Percentiles rank a stretch among this genome's conserved stretches.
phyloP scores from a whole-genome alignment of 768 basidiomycete genomes.

The Agrocybe pediades region DNA sequence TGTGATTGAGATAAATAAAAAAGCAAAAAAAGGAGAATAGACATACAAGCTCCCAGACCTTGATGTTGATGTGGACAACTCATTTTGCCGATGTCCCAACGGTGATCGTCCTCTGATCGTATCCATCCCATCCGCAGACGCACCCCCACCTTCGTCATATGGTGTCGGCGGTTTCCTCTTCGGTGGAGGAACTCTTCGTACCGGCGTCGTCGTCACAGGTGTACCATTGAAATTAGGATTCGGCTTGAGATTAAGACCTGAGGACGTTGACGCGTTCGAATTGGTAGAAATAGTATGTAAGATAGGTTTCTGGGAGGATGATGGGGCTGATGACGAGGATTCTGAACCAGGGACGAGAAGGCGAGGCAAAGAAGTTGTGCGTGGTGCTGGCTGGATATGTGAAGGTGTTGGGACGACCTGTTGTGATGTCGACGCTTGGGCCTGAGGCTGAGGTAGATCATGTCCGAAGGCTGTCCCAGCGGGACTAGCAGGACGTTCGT shows the following conservation, averaged over 20 bases:
- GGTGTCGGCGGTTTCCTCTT: slow-evolving; percentile 20
- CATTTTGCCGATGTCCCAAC: slow-evolving; percentile 15
- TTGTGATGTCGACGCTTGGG: background rate
- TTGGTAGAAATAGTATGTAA: background rate
- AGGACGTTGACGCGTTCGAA: slow-evolving; percentile 2
- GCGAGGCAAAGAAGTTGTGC: slow-evolving; percentile 19
- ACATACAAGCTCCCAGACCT: slow-evolving; percentile 18
- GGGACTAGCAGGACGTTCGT: slow-evolving; percentile 37
- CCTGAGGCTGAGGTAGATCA: background rate
- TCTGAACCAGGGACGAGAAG: background rate
- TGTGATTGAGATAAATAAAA: background rate
- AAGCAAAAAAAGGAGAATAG: background rate
- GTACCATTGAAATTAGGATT: background rate
- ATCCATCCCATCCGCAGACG: background rate
- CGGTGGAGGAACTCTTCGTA: slow-evolving; percentile 17
- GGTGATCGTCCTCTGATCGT: background rate
- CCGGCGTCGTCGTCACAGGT: background rate
- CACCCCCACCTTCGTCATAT: slow-evolving; percentile 6
- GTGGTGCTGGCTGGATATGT: slow-evolving; percentile 15
- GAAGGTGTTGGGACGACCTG: slow-evolving; percentile 4
- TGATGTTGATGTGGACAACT: slow-evolving; percentile 17
- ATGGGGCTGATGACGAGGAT: background rate
- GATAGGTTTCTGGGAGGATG: background rate
- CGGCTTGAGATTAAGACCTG: slow-evolving; percentile 1
- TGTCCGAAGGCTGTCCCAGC: slow-evolving; percentile 13